phyloP scores from a whole-genome alignment of 1,284 basidiomycete species.

The Ceratorhiza oryzae-sativae region DNA sequence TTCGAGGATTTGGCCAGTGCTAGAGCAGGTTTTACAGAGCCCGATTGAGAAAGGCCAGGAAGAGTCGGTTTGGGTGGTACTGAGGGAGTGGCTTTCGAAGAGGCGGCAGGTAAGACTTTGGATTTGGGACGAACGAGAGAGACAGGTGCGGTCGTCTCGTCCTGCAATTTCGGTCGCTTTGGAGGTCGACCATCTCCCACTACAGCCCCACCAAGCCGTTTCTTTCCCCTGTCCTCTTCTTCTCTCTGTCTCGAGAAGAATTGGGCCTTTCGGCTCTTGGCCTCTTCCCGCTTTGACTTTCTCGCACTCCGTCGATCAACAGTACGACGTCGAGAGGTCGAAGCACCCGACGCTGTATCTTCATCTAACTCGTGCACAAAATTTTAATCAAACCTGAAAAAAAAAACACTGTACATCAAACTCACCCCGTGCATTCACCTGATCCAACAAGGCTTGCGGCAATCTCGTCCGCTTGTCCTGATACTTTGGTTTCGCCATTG shows the following conservation, averaged over 20 bases:
- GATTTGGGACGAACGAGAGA: neutral
- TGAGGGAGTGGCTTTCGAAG: no score
- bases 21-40: neutral
- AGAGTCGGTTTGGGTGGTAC: no score
- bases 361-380: conserved; percentile 10
- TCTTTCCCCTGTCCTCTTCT: neutral
- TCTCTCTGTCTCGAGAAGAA: conserved; percentile 9
- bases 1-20: neutral
- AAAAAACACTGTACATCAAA: neutral
- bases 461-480: conserved; percentile 28
- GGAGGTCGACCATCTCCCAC: neutral
- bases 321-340: neutral
- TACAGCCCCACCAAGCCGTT: neutral
- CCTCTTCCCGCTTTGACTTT: conserved; percentile 26
- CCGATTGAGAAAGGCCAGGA: no score
- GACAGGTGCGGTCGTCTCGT: neutral
- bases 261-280: conserved; percentile 8
- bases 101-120: neutral
- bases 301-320: conserved; percentile 15
- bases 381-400: neutral
- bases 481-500: conserved; percentile 18
- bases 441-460: conserved; percentile 18
- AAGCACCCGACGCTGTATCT: conserved; percentile 17
- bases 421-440: conserved; percentile 24
- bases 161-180: conserved; percentile 23